Evolutionary conservation across 1,284 basidiomycete species (phyloP).

Genomic region (Papiliotrema fonsecae): DNA sequence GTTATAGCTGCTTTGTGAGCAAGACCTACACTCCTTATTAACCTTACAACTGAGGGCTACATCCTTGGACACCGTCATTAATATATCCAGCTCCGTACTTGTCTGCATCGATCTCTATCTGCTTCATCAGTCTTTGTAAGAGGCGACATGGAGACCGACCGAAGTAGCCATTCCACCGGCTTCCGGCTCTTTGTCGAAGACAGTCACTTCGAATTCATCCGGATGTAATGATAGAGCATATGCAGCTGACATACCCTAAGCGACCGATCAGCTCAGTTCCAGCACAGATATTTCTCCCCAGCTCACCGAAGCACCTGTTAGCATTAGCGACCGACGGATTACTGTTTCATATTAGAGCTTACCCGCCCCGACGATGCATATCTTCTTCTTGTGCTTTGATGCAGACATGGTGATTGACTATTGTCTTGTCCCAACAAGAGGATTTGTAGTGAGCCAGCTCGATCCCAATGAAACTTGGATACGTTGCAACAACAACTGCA

Average conservation of each 20-base stretch:
- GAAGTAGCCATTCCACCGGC: conserved; percentile 7
- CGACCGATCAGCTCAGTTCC: no score
- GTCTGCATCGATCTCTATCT: conserved; percentile 4
- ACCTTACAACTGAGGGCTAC: conserved; percentile 6
- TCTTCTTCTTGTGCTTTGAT: background rate
- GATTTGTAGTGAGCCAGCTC: no score
- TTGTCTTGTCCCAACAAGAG: no score
- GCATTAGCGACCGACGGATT: background rate
- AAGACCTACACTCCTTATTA: no score
- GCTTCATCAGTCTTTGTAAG: background rate
- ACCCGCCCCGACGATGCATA: conserved; percentile 4
- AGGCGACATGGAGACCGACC: background rate
- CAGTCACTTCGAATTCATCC: conserved; percentile 4
- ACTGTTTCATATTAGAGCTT: background rate
- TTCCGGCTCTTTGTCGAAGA: conserved; percentile 5
- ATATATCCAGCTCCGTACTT: conserved; percentile 5
- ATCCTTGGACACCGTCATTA: conserved; percentile 2
- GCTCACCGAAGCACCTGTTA: background rate
- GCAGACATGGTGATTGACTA: no score
- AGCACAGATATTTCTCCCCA: background rate
- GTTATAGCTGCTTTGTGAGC: conserved; percentile 1
- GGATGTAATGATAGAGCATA: conserved; percentile 3
- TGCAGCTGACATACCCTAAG: conserved; percentile 3
- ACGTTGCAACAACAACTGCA: no score
- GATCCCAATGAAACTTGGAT: no score